Conservation (phyloP, 2,329 filamentous ascomycete species). For the Didymella keratinophila region DNA sequence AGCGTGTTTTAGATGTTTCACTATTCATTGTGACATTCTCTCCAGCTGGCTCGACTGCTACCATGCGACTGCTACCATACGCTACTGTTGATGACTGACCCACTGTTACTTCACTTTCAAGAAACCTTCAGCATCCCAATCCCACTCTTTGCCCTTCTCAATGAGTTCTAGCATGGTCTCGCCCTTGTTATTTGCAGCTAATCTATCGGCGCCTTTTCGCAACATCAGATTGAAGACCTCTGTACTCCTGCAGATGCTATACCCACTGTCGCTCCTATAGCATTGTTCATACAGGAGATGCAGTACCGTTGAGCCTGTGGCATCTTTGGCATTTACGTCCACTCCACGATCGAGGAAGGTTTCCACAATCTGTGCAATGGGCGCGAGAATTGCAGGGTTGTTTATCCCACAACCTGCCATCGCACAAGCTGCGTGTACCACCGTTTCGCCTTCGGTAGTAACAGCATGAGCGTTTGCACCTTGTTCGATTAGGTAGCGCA, state of each 20-base stretch:
- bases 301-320: background rate
- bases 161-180: background rate
- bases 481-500: background rate
- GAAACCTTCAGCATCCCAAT: background rate
- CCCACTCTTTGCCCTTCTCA: background rate
- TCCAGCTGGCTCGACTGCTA: no score
- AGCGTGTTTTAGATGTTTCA: no score
- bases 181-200: background rate
- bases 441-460: background rate
- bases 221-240: background rate
- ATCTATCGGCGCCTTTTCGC: background rate
- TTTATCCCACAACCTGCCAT: background rate
- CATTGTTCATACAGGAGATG: background rate
- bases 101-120: background rate
- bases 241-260: background rate
- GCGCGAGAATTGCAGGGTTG: no score
- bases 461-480: background rate
- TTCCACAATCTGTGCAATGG: background rate
- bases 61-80: no score
- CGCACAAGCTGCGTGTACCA: background rate
- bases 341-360: background rate
- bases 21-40: no score
- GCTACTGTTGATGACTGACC: background rate
- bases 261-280: background rate
- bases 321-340: background rate